phyloP scores from a whole-genome alignment of 768 basidiomycete species.

The Mycena latifolia region DNA sequence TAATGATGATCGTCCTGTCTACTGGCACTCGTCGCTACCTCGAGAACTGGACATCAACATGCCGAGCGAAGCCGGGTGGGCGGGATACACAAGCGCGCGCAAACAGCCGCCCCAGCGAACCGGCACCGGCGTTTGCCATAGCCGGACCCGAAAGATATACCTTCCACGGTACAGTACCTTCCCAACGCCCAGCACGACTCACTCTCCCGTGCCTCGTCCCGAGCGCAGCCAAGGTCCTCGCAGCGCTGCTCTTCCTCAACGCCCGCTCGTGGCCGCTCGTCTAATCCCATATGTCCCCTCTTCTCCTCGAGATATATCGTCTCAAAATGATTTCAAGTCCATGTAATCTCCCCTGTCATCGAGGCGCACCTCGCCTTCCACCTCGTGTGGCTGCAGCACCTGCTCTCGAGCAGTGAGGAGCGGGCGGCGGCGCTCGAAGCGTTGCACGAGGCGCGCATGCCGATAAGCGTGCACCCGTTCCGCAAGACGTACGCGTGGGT shows the following conservation, averaged over 20 bases:
- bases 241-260: constrained; percentile 19
- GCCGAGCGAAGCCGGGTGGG: no score
- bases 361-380: constrained; percentile 33
- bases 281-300: constrained; percentile 22
- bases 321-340: background rate
- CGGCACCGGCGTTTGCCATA: no score
- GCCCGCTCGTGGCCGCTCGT: constrained; percentile 27
- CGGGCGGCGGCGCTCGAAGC: constrained; percentile 41
- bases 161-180: no score
- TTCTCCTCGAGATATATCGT: background rate
- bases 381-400: constrained; percentile 43
- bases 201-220: no score
- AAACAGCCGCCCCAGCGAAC: no score
- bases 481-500: constrained; percentile 64
- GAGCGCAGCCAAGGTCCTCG: constrained; percentile 13
- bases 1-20: no score
- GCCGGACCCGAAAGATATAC: no score
- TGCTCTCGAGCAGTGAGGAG: constrained; percentile 51
- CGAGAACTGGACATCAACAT: no score
- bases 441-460: constrained; percentile 34
- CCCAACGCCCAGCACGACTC: no score
- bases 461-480: constrained; percentile 71
- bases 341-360: constrained; percentile 18
- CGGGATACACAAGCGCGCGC: no score
- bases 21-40: no score